Evolutionary conservation across 179 eudicot genomes (phyloP).

Genomic region (Beta macrorhiza): DNA sequence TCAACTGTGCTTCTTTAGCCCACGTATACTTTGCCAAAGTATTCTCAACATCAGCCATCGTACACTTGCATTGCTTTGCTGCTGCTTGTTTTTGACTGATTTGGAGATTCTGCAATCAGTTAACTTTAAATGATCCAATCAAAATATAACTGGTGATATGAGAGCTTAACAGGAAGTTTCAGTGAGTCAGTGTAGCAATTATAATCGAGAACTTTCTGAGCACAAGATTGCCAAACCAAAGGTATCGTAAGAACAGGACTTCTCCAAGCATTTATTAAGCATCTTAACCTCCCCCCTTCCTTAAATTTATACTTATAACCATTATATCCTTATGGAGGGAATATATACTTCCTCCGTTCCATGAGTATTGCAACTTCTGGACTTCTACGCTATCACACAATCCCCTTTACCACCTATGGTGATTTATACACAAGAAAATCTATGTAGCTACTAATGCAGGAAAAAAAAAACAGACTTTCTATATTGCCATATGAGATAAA

Average conservation of each 20-base stretch:
- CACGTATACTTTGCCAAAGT: slow-evolving; percentile 72
- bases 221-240: background rate
- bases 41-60: slow-evolving; percentile 70
- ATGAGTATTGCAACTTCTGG: no score
- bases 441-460: background rate
- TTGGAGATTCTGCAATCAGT: slow-evolving; percentile 49
- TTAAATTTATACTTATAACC: background rate
- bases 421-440: background rate
- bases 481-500: slow-evolving; percentile 6
- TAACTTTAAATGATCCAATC: slow-evolving; percentile 21
- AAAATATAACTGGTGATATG: slow-evolving; percentile 7
- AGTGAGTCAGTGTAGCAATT: background rate
- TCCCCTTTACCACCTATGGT: no score
- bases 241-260: background rate
- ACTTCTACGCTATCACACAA: no score
- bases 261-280: background rate
- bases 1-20: slow-evolving; percentile 84
- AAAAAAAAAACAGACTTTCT: background rate
- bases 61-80: slow-evolving; percentile 81
- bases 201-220: no score
- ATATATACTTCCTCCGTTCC: background rate
- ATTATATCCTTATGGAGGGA: background rate
- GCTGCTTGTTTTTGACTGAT: slow-evolving; percentile 80
- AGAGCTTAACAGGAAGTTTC: background rate
- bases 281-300: background rate